phyloP scores from a whole-genome alignment of 202 grass and related monocot genomes.

The Elaeis oleifera region DNA sequence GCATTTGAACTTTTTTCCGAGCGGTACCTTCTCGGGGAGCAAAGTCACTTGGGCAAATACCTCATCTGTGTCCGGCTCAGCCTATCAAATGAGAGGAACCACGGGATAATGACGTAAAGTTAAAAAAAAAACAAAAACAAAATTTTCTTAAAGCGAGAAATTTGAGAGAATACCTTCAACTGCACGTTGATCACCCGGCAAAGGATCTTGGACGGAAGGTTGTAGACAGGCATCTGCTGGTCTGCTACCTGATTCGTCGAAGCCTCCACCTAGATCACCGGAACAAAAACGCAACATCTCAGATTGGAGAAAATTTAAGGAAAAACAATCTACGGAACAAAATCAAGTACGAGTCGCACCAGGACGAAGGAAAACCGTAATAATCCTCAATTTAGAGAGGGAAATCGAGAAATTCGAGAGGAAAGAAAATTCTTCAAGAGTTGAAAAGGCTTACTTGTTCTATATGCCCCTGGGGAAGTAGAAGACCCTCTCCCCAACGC shows the following conservation, averaged over 20 bases:
- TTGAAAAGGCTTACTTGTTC: conserved; percentile 54
- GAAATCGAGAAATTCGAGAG: background rate
- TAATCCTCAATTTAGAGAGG: background rate
- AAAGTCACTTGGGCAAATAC: conserved; percentile 90
- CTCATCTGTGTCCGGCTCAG: conserved; percentile 80
- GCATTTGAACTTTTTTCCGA: background rate
- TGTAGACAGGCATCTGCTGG: conserved; percentile 56
- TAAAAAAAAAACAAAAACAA: background rate
- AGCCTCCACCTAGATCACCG: conserved; percentile 58
- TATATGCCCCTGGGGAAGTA: conserved; percentile 95
- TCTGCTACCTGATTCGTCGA: conserved; percentile 72
- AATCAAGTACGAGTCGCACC: background rate
- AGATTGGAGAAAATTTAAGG: background rate
- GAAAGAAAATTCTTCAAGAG: background rate
- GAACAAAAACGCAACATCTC: background rate
- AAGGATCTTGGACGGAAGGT: conserved; percentile 74
- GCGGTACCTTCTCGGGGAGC: conserved; percentile 53
- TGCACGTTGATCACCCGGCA: conserved; percentile 75
- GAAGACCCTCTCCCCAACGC: conserved; percentile 58
- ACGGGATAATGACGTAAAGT: conserved; percentile 6
- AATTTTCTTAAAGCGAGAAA: background rate
- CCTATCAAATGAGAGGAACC: conserved; percentile 30
- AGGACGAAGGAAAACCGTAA: conserved; percentile 1
- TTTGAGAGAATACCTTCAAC: conserved; percentile 48
- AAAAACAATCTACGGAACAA: background rate